Conservation (phyloP, 2,329 filamentous ascomycete genomes). For the Xylariaceae sp. region DNA sequence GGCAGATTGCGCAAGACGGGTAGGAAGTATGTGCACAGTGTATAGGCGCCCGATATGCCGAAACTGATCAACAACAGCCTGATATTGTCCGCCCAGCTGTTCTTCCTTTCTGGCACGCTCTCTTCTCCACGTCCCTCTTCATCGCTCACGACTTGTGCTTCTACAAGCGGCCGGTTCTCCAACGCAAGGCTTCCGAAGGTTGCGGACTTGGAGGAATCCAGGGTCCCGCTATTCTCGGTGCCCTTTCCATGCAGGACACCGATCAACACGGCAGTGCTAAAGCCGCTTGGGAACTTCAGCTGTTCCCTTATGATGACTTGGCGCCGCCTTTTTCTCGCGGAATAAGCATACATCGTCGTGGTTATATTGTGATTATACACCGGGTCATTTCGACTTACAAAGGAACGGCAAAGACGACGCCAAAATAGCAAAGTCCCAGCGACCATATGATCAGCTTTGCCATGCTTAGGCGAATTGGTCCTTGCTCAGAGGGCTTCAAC, state of each 20-base stretch:
- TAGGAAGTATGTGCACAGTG: constrained; percentile 82
- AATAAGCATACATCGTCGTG: constrained; percentile 1
- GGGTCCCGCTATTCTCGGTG: constrained; percentile 26
- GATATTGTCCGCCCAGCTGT: constrained; percentile 44
- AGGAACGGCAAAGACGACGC: constrained; percentile 92
- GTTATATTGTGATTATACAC: background rate
- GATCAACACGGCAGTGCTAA: constrained; percentile 91
- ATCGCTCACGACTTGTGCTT: constrained; percentile 16
- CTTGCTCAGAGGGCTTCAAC: constrained; percentile 69
- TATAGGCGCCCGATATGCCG: constrained; percentile 58
- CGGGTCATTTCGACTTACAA: constrained; percentile 50
- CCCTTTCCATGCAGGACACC: constrained; percentile 72
- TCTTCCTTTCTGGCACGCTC: constrained; percentile 33
- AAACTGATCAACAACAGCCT: constrained; percentile 53
- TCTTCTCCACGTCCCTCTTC: constrained; percentile 18
- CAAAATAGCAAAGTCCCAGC: constrained; percentile 90
- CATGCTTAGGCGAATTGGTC: constrained; percentile 65
- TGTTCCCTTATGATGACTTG: constrained; percentile 93
- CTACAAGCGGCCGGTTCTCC: constrained; percentile 28
- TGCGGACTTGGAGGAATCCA: constrained; percentile 27
- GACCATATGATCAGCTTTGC: constrained; percentile 85
- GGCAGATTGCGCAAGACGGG: constrained; percentile 81
- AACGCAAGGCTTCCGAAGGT: constrained; percentile 31
- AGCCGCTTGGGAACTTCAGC: constrained; percentile 90
- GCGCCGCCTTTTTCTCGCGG: constrained; percentile 49